phyloP scores from a whole-genome alignment of 192 early-diverging fungal genomes.

The Coemansia interrupta region DNA sequence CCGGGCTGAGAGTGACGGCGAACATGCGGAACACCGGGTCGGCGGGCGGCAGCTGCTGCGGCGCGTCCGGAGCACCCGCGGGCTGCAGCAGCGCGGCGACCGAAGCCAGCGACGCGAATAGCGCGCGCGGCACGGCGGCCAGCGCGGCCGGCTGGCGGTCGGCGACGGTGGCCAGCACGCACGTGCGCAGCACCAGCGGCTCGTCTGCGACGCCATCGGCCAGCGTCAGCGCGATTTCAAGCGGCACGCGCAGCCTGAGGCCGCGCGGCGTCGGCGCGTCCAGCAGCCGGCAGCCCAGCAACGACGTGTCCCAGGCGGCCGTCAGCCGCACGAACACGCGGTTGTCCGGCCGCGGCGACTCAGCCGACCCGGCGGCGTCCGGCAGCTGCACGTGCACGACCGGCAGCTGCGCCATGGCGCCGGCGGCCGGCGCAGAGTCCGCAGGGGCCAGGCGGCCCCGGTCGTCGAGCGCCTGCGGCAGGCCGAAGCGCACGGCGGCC shows the following conservation, averaged over 20 bases:
- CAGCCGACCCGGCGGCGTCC: not conserved
- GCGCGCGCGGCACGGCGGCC: conserved; percentile 21
- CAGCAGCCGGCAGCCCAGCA: conserved; percentile 64
- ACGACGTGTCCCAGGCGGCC: conserved; percentile 73
- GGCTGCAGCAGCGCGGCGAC: not conserved
- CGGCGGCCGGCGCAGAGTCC: conserved; percentile 45
- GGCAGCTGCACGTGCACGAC: conserved; percentile 48
- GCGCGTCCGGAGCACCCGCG: too few species aligned
- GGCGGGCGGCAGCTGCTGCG: conserved; percentile 11
- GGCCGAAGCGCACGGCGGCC: conserved; percentile 11
- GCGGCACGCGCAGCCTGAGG: conserved; percentile 58
- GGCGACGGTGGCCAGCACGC: conserved; percentile 39
- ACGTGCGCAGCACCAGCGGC: too few species aligned
- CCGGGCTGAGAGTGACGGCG: conserved; percentile 58
- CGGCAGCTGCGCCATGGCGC: conserved; percentile 12
- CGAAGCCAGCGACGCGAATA: conserved; percentile 12
- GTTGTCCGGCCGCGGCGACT: conserved; percentile 58
- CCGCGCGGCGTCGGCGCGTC: conserved; percentile 60
- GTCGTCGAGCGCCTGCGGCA: conserved; percentile 55
- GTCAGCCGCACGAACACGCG: conserved; percentile 58
- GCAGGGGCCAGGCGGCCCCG: conserved; percentile 53
- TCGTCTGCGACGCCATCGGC: conserved; percentile 49
- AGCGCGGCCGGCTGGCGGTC: conserved; percentile 14
- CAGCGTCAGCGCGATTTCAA: conserved; percentile 57
- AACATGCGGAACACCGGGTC: conserved; percentile 57